Base-by-base conservation (phyloP, 169 alveolate species). In the Plasmodium knowlesi region DNA sequence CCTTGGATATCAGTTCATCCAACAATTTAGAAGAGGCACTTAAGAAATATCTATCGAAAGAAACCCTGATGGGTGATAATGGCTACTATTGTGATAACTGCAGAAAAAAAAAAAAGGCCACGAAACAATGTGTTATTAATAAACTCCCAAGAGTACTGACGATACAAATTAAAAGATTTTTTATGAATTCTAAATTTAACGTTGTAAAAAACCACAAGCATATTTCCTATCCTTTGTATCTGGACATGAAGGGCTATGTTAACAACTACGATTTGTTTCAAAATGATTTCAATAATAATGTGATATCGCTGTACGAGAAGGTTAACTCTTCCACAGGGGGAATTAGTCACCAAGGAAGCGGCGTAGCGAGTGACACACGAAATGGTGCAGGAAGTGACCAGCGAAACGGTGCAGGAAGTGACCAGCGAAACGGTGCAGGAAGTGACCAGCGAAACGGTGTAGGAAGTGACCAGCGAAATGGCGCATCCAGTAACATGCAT, bases 71-170 rank as follows among this genome's bases (percentile, higher is more conserved):
- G 74, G 90, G 93, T 34, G 90, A 83, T 94, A 96, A 96, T 93
- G 95, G 95, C 70, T 96, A 96, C 93, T 83, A 92, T 85, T 96
- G 97, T 82, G 95, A 93, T 37, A 76, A 78, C 39, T 96, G 97
- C 91, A 89, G 89, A 71, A 50, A 89, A 34, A 92, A 94, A 76
- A 95, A 93, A 79, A 89, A 61, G 32, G 97, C 97, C 28, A 93
- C 95, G n/a, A 96, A 94, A 94, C 93, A 95, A 72, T 84, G 95
- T 84, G 93, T 95, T 43, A 88, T 96, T 5, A 93, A 93, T 82
- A 90, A 93, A 50, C 84, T 93, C 14, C 97, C 97, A 46, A 71
- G 95, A 72, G 95, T 96, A 10, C 72, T 96, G 82, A 94, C 93
- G 39, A 81, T 96, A 3, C 93, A 84, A 41, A 92, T 96, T 19